Evolutionary conservation across 2,329 filamentous ascomycete genomes (phyloP).

Genomic region (Gaeumannomyces sp.): DNA sequence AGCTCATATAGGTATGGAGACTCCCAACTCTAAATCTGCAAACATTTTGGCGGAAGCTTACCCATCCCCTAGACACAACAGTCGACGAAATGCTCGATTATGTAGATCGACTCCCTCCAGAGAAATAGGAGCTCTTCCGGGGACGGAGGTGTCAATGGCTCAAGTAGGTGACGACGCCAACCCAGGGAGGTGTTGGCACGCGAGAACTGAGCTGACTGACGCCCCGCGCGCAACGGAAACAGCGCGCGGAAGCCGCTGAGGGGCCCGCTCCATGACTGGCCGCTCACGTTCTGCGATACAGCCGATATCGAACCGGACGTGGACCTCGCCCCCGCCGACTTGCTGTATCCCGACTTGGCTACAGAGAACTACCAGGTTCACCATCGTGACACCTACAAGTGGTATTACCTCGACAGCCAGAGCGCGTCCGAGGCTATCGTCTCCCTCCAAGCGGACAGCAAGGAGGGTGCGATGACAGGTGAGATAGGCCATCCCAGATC

Average conservation of each 20-base stretch:
- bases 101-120: background rate
- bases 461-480: background rate
- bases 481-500: background rate
- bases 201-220: too few relatives aligned
- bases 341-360: background rate
- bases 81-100: background rate
- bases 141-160: constrained; percentile 1
- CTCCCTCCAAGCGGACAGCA: background rate
- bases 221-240: background rate
- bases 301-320: background rate
- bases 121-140: background rate
- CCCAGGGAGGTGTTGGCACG: too few relatives aligned
- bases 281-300: constrained; percentile 1
- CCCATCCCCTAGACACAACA: background rate
- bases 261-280: constrained; percentile 1
- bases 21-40: background rate
- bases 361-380: background rate
- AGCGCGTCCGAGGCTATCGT: background rate
- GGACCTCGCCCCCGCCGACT: background rate
- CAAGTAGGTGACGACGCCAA: background rate
- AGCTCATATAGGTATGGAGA: background rate
- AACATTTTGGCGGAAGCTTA: background rate
- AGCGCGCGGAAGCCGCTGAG: background rate
- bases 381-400: background rate
- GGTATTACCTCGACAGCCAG: background rate